Base-by-base conservation (phyloP, 2,329 filamentous ascomycete genomes). In the Dothidotthia symphoricarpi region DNA sequence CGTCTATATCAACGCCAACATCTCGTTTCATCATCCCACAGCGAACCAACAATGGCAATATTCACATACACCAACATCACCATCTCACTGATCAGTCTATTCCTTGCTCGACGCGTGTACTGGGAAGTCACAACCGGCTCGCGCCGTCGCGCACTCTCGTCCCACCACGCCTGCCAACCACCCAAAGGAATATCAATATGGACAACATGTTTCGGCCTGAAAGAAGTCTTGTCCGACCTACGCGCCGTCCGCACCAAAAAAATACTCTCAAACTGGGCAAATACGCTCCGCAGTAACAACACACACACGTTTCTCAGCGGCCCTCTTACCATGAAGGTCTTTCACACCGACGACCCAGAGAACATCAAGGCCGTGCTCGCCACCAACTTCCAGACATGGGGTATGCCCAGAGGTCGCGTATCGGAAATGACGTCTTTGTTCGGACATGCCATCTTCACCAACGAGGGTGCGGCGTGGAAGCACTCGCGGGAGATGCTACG, bases 121-220 rank as follows among this genome's bases (percentile, higher is more conserved):
- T 55, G 48, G 35, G 49, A 59, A 24, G 16, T 60, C 22, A 61
- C 63, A 5, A 48, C 55, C 12, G 61, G 60, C 31, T 36, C 47
- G 16, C 51, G 39, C 15, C 64, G 67, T 4, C 58, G 66, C 27
- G 47, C 51, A 3, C 39, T 69, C n/a, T 56, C 53, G 26, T 57
- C 51, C 19, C 55, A 61, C 24, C 61, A 74, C 51, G 72, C 73
- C 24, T 76, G 75, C 50, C 62, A 71, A n/a, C 63, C 67, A 1
- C 57, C 68, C 3, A 53, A 58, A 43, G 69, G 69, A 1, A 70
- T 10, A 14, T 28, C 38, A 25, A 27, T 9, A 2, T 26, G 19
- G 3, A 22, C 34, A 24, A 48, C 78, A 30, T 9, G 5, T 6
- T 30, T 49, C 14, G 77, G 78, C 3, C 41, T 73, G n/a, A 72